Evolutionary conservation across 306 rosid species (phyloP), one percentile per base, ranked within the genome.

Genomic region (Trifolium dubium): DNA sequence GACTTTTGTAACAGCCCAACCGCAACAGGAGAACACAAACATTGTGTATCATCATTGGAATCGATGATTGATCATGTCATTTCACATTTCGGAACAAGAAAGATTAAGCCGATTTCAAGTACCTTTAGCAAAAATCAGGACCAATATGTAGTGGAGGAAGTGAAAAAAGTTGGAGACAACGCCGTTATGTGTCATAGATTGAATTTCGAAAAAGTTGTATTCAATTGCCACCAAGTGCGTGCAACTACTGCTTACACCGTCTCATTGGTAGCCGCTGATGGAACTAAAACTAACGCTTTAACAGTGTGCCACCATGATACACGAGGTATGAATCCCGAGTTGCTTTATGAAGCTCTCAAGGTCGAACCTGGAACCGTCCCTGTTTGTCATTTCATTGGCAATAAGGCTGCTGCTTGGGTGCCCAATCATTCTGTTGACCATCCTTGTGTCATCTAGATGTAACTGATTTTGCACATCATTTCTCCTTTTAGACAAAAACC

Each of bases 251-350:
- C 30, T 13, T 71, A 56, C 12, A 8, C 56, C 30, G 76, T 71
- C 46, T 63, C 76, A 13, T 56, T 71, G 54, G 66, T 55, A 1
- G 66, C 66, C 11, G 9, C 55, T 13, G 40, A 55, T 39, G 67
- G 76, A 12, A 28, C 30, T 28, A 56, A 56, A 40, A 64, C 41
- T 56, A 56, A n/a, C 30, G 67, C 66, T 13, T 19, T 72, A 28
- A 72, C 67, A 1, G 34, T 72, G 40, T 58, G 67, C 30, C 76
- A 72, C 76, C 67, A 72, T 56, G 76, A 72, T n/a, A 72, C 76
- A 29, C 58, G 76, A 58, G 76, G 76, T 12, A 72, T 72, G 76
- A 64, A 72, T n/a, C 56, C 67, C 3, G 9, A 4, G 10, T 50
- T 58, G 67, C 31, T 72, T n/a, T 29, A 58, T 29, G 46, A 72